Evolutionary conservation across 2,329 filamentous ascomycete species (phyloP), one percentile per base, ranked within the genome.

Genomic region (Acrodontium crateriforme): DNA sequence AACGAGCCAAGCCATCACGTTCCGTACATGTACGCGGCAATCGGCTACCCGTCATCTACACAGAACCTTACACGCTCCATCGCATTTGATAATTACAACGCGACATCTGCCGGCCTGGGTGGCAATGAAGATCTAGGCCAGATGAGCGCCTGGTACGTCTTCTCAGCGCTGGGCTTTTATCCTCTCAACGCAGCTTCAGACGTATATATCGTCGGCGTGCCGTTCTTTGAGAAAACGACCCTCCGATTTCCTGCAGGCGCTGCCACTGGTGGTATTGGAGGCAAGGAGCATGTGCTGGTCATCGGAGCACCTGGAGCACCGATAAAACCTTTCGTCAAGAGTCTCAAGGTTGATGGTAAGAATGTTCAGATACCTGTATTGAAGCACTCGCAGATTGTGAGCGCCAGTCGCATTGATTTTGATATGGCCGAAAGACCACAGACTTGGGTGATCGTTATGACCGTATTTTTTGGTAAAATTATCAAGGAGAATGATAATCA

Each of bases 101-200:
- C 59, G 6, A 63, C 60, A 0, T 55, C 58, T 19, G 52, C 56
- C 0, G 60, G 62, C 1, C 36, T 65, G 1, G 55, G 55, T 18
- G 61, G 61, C 1, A 65, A 64, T 34, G 61, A 65, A 34, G 59
- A 65, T 37, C 43, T 65, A 3, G 60, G 60, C 2, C 60, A 65
- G 45, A 65, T 63, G 60, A 63, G 59, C 33, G 58, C 60, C 0
- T 65, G 59, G 59, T 63, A 62, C 28, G 43, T 63, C 4, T 61
- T 64, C 30, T 60, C 58, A 1, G 56, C 59, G 4, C 37, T 64
- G 7, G 60, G 60, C 0, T 63, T 65, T 38, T 64, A 63, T 34
- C 60, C 60, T 0, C 48, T 63, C 20, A 59, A 63, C 31, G 52
- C 60, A 0, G 58, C 59, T 2, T 47, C 51, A 5, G 57, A 60